Percentiles rank a stretch among this genome's conserved stretches.
Conservation (phyloP, 768 basidiomycete species). For the Boletellus ananiceps region DNA sequence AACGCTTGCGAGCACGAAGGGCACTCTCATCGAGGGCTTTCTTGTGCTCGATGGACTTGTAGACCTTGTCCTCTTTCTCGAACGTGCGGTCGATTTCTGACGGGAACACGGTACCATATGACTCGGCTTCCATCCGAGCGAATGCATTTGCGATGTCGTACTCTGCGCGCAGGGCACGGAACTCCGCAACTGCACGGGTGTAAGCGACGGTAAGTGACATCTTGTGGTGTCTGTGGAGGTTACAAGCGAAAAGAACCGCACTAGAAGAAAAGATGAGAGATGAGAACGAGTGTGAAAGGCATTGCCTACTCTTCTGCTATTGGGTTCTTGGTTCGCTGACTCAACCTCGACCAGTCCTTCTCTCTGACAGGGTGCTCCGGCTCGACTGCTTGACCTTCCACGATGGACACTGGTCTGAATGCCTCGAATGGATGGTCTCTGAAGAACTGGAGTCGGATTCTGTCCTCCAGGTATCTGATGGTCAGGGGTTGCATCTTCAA, state of each 20-base stretch:
- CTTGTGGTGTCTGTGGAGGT: slow-evolving; percentile 62
- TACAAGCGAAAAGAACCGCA: slow-evolving; percentile 73
- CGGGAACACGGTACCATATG: slow-evolving; percentile 64
- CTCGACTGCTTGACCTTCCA: slow-evolving; percentile 62
- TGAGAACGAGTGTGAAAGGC: neutral
- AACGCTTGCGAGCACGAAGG: slow-evolving; percentile 65
- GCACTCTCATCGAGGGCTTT: slow-evolving; percentile 56
- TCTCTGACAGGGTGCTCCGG: slow-evolving; percentile 56
- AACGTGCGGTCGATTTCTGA: slow-evolving; percentile 60
- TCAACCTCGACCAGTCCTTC: slow-evolving; percentile 67
- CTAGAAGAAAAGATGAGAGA: slow-evolving; percentile 39
- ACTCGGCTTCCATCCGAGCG: slow-evolving; percentile 76
- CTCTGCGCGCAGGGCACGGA: slow-evolving; percentile 82
- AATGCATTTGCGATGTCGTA: slow-evolving; percentile 71
- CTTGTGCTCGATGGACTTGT: slow-evolving; percentile 56
- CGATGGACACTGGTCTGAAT: slow-evolving; percentile 71
- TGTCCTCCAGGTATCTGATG: slow-evolving; percentile 80
- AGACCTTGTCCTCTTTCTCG: slow-evolving; percentile 54
- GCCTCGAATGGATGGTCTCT: slow-evolving; percentile 95
- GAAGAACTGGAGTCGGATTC: slow-evolving; percentile 87
- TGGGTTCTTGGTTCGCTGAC: slow-evolving; percentile 80
- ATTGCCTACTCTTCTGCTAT: slow-evolving; percentile 81
- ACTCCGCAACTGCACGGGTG: slow-evolving; percentile 72
- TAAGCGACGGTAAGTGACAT: slow-evolving; percentile 78
- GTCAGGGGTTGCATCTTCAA: slow-evolving; percentile 47